Percentiles rank a stretch among this genome's conserved stretches.
Evolutionary conservation across 805 yeast genomes (phyloP).

Genomic region (Dipodascus albidus): DNA sequence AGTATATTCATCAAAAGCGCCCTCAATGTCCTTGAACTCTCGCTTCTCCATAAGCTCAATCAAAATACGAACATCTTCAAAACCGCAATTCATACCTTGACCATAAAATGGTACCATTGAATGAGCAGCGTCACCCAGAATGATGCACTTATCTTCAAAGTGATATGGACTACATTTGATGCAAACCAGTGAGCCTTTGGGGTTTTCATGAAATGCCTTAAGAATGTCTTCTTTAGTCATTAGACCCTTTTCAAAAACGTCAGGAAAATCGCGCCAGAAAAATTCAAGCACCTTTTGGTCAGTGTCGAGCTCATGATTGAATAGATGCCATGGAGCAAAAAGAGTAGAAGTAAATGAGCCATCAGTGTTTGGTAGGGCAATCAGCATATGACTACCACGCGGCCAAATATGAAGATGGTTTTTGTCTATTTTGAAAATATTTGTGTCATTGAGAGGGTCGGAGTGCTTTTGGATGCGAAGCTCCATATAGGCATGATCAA

Average conservation of each 20-base stretch:
- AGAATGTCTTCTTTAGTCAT: slow-evolving; percentile 49
- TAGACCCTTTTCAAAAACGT: slow-evolving; percentile 44
- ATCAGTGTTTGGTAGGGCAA: slow-evolving; percentile 76
- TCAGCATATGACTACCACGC: slow-evolving; percentile 71
- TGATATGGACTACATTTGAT: slow-evolving; percentile 62
- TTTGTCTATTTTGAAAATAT: slow-evolving; percentile 44
- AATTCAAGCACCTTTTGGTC: slow-evolving; percentile 39
- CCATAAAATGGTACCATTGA: slow-evolving; percentile 98
- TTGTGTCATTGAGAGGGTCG: slow-evolving; percentile 36
- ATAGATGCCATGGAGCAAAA: slow-evolving; percentile 67
- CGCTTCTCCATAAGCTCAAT: slow-evolving; percentile 36
- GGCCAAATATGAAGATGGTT: slow-evolving; percentile 93
- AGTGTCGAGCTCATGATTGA: slow-evolving; percentile 36
- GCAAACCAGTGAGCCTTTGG: slow-evolving; percentile 70
- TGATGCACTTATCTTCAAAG: slow-evolving; percentile 45
- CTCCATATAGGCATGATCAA: slow-evolving; percentile 77
- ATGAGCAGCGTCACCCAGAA: slow-evolving; percentile 91
- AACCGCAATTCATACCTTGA: slow-evolving; percentile 94
- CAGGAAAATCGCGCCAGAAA: slow-evolving; percentile 54
- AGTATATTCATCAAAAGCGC: slow-evolving; percentile 48
- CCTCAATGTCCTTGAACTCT: slow-evolving; percentile 28
- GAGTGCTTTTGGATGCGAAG: slow-evolving; percentile 36
- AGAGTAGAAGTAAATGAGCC: slow-evolving; percentile 85
- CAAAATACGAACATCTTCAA: slow-evolving; percentile 74
- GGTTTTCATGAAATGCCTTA: slow-evolving; percentile 44